These are phyloP conservation scores for Metschnikowia similis DNA, from an alignment of 805 yeast genomes.

Conservation along the genomic window DNA sequence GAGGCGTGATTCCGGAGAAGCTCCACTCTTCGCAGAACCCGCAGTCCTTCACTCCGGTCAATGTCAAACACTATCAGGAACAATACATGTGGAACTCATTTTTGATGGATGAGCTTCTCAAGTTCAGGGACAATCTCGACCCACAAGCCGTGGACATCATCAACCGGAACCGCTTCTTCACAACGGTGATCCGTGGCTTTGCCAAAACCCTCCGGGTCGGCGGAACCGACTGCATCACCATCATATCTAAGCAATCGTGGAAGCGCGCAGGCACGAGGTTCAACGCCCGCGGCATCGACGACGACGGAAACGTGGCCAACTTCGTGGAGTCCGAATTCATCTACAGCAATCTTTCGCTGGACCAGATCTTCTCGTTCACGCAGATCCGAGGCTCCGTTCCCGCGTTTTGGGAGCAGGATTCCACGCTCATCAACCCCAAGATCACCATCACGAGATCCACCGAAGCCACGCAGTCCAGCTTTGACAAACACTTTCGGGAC, in stretches of 20 bases:
- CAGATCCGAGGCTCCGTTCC: slow-evolving; percentile 97
- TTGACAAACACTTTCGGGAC: slow-evolving; percentile 72
- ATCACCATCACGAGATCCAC: slow-evolving; percentile 81
- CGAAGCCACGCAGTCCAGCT: slow-evolving; percentile 91
- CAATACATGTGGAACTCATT: slow-evolving; percentile 97
- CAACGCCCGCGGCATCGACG: slow-evolving; percentile 20
- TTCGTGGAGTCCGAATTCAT: slow-evolving; percentile 66
- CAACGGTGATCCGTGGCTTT: slow-evolving; percentile 93
- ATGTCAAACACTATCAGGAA: slow-evolving; percentile 52
- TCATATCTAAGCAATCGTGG: slow-evolving; percentile 95
- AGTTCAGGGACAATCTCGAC: slow-evolving; percentile 69
- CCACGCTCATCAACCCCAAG: slow-evolving; percentile 85
- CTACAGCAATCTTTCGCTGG: slow-evolving; percentile 42
- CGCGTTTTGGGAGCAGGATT: slow-evolving; percentile 96
- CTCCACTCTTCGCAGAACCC: slow-evolving; percentile 5
- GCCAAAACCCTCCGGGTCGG: slow-evolving; percentile 66
- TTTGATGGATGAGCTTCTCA: slow-evolving; percentile 77
- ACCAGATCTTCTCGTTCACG: slow-evolving; percentile 65
- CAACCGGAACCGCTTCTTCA: slow-evolving; percentile 76
- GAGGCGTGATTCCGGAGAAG: slow-evolving; percentile 49
- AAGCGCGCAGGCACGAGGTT: slow-evolving; percentile 34
- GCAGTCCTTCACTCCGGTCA: slow-evolving; percentile 6
- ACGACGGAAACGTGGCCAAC: slow-evolving; percentile 20
- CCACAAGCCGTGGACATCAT: slow-evolving; percentile 52
- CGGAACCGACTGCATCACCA: slow-evolving; percentile 52